phyloP scores from a whole-genome alignment of 1,284 basidiomycete genomes.

The Rhizoctonia solani region DNA sequence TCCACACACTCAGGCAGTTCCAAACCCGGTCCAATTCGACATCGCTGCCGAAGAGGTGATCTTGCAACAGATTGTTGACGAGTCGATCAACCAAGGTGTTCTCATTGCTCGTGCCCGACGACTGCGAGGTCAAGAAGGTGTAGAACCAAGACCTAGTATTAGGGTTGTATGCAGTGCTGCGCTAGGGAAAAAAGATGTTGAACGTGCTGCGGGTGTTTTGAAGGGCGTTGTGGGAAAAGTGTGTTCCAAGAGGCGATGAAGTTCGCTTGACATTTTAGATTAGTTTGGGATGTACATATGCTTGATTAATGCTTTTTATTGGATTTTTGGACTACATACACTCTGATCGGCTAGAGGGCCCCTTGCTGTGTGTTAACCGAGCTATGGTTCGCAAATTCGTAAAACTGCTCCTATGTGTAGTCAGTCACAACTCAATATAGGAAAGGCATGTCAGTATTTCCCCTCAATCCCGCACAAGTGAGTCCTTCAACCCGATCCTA shows the following conservation, averaged over 20 bases:
- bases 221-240: conserved; percentile 79
- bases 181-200: conserved; percentile 85
- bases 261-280: background rate
- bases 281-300: too few relatives aligned
- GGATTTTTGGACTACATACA: background rate
- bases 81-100: conserved; percentile 74
- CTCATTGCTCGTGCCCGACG: conserved; percentile 82
- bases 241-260: conserved; percentile 50
- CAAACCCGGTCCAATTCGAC: conserved; percentile 57
- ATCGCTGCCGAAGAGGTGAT: conserved; percentile 74
- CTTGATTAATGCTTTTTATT: background rate
- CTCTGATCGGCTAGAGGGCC: too few relatives aligned
- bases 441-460: too few relatives aligned
- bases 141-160: conserved; percentile 85
- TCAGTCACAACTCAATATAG: too few relatives aligned
- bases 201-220: conserved; percentile 80
- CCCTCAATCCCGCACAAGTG: too few relatives aligned
- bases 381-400: too few relatives aligned
- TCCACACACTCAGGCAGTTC: conserved; percentile 49
- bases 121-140: conserved; percentile 77
- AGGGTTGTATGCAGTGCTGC: conserved; percentile 79
- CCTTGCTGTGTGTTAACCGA: too few relatives aligned
- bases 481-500: too few relatives aligned
- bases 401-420: too few relatives aligned
- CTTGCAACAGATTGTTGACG: conserved; percentile 88